phyloP scores from a whole-genome alignment of 1,284 basidiomycete genomes.

The Ceratobasidium sp. region DNA sequence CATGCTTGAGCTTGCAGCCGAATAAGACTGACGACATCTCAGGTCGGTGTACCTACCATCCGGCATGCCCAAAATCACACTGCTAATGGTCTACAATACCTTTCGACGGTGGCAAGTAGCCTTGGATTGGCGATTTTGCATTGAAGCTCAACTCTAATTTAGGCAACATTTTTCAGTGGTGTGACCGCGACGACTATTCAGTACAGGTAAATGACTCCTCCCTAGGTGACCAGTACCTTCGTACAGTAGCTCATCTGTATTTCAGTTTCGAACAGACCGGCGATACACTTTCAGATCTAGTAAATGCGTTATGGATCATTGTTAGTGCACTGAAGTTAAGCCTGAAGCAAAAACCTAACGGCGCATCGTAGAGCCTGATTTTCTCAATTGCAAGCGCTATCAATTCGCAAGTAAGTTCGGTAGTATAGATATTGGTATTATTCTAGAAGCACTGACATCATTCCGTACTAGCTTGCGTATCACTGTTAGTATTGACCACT shows the following conservation, averaged over 20 bases:
- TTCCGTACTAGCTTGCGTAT: constrained; percentile 17
- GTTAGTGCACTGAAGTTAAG: neutral
- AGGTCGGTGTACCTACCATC: constrained; percentile 69
- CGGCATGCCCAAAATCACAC: constrained; percentile 74
- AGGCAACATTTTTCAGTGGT: constrained; percentile 74
- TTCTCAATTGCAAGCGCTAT: constrained; percentile 81
- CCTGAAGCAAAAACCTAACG: neutral
- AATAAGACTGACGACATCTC: constrained; percentile 43
- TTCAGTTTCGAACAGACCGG: constrained; percentile 8
- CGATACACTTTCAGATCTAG: constrained; percentile 46
- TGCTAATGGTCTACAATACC: constrained; percentile 68
- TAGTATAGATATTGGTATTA: neutral
- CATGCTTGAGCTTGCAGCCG: constrained; percentile 40
- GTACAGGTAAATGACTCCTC: too few species aligned
- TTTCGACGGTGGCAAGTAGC: constrained; percentile 60
- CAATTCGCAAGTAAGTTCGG: constrained; percentile 62
- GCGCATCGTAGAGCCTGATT: constrained; percentile 52
- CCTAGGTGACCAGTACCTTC: too few species aligned
- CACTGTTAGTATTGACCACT: constrained; percentile 5
- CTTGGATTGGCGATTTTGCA: neutral
- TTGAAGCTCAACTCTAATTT: neutral
- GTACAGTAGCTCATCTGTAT: neutral
- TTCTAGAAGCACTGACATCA: neutral
- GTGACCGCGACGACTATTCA: constrained; percentile 56
- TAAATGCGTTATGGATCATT: constrained; percentile 75